Conservation (phyloP, 305 asterid species). For the Fraxinus albicans region DNA sequence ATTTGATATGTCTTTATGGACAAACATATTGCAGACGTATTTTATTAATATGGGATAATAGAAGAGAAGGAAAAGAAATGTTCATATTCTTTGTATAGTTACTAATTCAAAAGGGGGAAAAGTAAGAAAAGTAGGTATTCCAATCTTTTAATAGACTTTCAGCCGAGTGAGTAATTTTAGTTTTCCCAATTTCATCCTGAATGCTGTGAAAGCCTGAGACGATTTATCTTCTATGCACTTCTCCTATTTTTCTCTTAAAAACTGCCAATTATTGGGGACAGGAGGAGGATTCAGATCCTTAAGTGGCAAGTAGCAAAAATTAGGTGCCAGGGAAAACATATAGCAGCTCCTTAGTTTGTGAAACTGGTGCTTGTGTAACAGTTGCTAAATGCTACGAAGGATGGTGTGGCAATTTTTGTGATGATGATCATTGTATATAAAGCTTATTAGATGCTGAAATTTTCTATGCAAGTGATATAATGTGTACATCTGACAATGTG, state of each 20-base stretch:
- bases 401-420: neutral
- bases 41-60: neutral
- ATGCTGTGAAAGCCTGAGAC: neutral
- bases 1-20: neutral
- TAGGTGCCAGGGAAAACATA: neutral
- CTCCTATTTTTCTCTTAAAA: neutral
- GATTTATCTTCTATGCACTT: neutral
- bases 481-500: neutral
- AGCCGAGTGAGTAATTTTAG: neutral
- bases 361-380: neutral
- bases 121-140: neutral
- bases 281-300: neutral
- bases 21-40: neutral
- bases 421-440: neutral
- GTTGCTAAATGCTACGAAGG: neutral
- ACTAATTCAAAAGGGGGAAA: neutral
- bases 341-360: neutral
- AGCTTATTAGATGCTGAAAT: neutral
- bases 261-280: neutral
- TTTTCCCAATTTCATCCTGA: neutral
- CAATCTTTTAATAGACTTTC: neutral
- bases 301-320: neutral
- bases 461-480: neutral
- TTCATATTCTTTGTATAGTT: neutral
- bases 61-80: neutral